A percentile compares a stretch with the other conserved stretches of the same genome.
These are phyloP conservation scores for Fraxinus dipetala DNA, from an alignment of 305 asterid species.

Conservation along the genomic window DNA sequence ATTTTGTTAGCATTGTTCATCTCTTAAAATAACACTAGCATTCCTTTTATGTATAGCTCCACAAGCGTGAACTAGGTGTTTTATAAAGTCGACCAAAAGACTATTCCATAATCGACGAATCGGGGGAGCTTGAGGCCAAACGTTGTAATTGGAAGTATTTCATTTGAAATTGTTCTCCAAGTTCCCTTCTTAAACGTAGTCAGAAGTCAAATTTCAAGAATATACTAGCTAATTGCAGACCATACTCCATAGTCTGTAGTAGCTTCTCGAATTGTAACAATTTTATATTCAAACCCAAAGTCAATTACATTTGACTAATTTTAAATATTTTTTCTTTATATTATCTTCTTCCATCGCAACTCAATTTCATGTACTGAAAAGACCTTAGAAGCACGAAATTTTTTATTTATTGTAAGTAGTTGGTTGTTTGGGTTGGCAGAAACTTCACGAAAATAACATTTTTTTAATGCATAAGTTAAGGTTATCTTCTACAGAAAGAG, in stretches of 20 bases:
- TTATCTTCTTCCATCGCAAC: neutral
- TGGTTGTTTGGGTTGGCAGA: neutral
- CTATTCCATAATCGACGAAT: slow-evolving; percentile 10
- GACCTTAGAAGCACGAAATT: neutral
- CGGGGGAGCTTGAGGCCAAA: slow-evolving; percentile 11
- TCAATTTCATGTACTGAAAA: no score
- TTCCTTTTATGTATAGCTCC: neutral
- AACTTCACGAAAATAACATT: neutral
- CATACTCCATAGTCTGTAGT: neutral
- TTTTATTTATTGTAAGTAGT: neutral
- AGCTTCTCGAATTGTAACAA: neutral
- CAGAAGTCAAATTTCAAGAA: neutral
- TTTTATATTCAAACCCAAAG: no score
- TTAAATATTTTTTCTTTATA: neutral
- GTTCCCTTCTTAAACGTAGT: slow-evolving; percentile 9
- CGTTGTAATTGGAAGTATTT: slow-evolving; percentile 17
- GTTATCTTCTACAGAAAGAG: neutral
- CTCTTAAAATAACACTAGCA: neutral
- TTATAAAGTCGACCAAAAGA: neutral
- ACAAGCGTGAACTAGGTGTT: neutral
- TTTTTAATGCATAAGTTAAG: neutral
- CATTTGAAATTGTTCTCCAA: neutral
- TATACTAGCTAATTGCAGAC: neutral
- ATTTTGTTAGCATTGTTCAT: no score
- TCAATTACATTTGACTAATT: neutral